Percentiles rank a stretch among this genome's conserved stretches.
Evolutionary conservation across 768 basidiomycete species (phyloP).

Genomic region (Pleurotus platypus): DNA sequence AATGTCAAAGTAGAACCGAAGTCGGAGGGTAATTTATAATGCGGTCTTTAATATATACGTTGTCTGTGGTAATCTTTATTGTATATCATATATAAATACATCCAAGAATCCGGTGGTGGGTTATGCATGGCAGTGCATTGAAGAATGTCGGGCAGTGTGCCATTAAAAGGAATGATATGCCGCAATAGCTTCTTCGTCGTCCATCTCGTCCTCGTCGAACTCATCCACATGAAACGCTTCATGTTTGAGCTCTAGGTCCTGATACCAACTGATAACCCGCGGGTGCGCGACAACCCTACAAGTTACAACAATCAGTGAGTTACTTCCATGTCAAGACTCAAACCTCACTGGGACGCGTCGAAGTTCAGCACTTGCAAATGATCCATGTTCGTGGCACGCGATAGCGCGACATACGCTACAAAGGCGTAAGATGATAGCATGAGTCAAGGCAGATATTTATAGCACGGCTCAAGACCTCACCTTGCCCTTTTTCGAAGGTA

Average conservation of each 20-base stretch:
- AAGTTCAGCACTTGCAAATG: conserved; percentile 66
- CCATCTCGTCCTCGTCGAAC: conserved; percentile 21
- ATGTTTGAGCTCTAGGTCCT: background rate
- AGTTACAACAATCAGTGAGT: background rate
- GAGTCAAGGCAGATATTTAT: background rate
- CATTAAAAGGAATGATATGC: conserved; percentile 15
- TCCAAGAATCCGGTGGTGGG: too few species aligned
- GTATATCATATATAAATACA: too few species aligned
- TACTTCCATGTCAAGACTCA: background rate
- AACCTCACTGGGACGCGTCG: conserved; percentile 50
- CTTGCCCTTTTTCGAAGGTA: conserved; percentile 82
- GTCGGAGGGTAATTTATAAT: background rate
- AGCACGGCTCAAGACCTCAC: conserved; percentile 24
- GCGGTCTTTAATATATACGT: background rate
- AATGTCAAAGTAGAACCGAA: background rate
- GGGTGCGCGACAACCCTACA: conserved; percentile 62
- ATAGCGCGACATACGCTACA: conserved; percentile 68
- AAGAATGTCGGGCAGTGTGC: too few species aligned
- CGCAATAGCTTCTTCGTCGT: conserved; percentile 23
- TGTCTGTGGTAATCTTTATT: background rate
- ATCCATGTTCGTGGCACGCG: conserved; percentile 67
- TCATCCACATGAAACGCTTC: background rate
- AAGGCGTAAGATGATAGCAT: background rate
- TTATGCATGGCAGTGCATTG: too few species aligned
- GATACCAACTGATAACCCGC: conserved; percentile 57